Conservation (phyloP, 345 rosid species). For the Gossypium rotundifolium region DNA sequence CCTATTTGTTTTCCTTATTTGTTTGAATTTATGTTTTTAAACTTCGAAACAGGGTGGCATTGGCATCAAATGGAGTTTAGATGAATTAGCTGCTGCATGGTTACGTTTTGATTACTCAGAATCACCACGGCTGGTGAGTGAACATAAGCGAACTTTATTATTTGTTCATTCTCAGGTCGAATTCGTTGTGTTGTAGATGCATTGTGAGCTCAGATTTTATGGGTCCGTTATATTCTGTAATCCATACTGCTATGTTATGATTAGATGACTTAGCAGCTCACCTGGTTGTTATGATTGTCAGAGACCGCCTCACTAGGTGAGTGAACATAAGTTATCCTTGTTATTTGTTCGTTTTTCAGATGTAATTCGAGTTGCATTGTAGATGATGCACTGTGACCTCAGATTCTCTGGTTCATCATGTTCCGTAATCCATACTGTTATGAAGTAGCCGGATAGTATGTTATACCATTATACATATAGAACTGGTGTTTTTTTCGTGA, state of each 20-base stretch:
- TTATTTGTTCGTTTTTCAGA: neutral
- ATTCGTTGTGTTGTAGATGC: neutral
- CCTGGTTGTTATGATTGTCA: conserved; percentile 53
- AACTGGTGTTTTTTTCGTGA: neutral
- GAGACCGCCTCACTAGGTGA: conserved; percentile 82
- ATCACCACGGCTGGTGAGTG: conserved; percentile 84
- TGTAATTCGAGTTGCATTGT: neutral
- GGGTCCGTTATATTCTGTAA: neutral
- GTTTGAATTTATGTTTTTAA: neutral
- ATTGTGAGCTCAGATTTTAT: neutral
- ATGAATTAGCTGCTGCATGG: conserved; percentile 67
- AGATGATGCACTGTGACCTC: neutral
- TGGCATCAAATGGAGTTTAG: conserved; percentile 74
- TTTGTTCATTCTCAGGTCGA: neutral
- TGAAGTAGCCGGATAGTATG: neutral
- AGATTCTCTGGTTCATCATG: neutral
- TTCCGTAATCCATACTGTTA: neutral
- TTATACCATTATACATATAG: neutral
- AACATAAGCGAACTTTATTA: neutral
- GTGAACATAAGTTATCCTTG: conserved; percentile 18
- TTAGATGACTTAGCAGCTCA: conserved; percentile 68
- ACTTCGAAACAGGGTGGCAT: conserved; percentile 63
- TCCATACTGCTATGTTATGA: neutral
- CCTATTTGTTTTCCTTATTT: neutral
- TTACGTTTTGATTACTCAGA: conserved; percentile 56